Conservation (phyloP, 257 asterid genomes). For the Phtheirospermum japonicum region DNA sequence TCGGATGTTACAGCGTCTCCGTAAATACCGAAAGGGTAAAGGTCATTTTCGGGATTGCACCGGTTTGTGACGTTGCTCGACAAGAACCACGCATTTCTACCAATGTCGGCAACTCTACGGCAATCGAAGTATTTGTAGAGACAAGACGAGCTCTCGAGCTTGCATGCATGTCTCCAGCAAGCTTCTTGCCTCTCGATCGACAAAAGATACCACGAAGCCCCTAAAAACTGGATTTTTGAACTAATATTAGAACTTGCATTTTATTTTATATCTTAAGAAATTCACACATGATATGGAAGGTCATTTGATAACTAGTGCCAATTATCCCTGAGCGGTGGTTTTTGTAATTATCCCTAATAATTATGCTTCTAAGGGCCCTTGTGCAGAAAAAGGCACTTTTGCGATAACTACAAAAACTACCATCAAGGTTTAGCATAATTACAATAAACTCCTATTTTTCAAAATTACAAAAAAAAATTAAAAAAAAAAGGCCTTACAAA, state of each 20-base stretch:
- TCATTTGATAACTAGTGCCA: too few species aligned
- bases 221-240: slow-evolving; percentile 51
- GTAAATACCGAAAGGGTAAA: slow-evolving; percentile 83
- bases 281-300: too few species aligned
- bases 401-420: neutral
- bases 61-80: slow-evolving; percentile 58
- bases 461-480: neutral
- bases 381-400: too few species aligned
- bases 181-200: slow-evolving; percentile 93
- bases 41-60: slow-evolving; percentile 49
- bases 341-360: too few species aligned
- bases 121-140: slow-evolving; percentile 62
- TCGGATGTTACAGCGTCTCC: slow-evolving; percentile 63
- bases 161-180: slow-evolving; percentile 79
- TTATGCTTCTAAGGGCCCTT: too few species aligned
- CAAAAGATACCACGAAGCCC: slow-evolving; percentile 94
- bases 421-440: neutral
- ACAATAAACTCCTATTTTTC: neutral
- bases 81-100: slow-evolving; percentile 58
- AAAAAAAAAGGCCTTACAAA: too few species aligned
- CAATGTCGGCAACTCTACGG: slow-evolving; percentile 38
- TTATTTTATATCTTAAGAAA: too few species aligned
- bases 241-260: neutral
- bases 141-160: slow-evolving; percentile 50
- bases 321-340: too few species aligned